phyloP scores from a whole-genome alignment of 345 rosid genomes.

The Eucalyptus camaldulensis region DNA sequence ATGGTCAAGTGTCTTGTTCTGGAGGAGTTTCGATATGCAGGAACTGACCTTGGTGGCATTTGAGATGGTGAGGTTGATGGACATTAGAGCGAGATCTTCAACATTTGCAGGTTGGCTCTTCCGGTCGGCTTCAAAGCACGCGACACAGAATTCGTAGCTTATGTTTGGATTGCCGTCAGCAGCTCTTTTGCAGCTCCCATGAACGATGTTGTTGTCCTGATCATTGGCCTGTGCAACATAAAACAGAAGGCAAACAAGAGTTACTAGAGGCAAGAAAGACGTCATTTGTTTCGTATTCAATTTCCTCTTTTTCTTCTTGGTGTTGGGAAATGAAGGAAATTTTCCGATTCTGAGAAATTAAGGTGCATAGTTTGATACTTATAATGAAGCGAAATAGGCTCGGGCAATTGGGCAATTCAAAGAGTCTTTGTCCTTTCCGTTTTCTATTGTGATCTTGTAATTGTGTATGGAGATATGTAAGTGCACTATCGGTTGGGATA shows the following conservation, averaged over 20 bases:
- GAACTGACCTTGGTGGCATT: slow-evolving; percentile 31
- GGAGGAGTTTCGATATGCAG: slow-evolving; percentile 10
- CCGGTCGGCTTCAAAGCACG: slow-evolving; percentile 19
- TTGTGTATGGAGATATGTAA: background rate
- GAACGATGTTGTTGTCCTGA: slow-evolving; percentile 8
- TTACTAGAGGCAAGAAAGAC: background rate
- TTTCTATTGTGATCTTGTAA: background rate
- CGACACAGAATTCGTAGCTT: slow-evolving; percentile 19
- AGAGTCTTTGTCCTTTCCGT: background rate
- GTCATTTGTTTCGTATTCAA: background rate
- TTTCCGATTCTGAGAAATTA: background rate
- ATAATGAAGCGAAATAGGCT: background rate
- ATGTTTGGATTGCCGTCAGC: slow-evolving; percentile 11
- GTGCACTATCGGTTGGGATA: background rate
- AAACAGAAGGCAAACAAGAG: background rate
- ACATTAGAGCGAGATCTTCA: slow-evolving; percentile 21
- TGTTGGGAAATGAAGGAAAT: background rate
- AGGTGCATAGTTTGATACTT: background rate
- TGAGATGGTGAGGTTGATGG: slow-evolving; percentile 35
- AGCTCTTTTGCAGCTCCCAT: slow-evolving; percentile 32
- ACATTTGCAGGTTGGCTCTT: slow-evolving; percentile 16
- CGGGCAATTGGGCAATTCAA: background rate
- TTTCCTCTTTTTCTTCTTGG: background rate
- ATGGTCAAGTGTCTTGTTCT: slow-evolving; percentile 1
- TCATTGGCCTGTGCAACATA: background rate